A percentile compares a stretch with the other conserved stretches of the same genome.
These are phyloP conservation scores for Dittrichia graveolens DNA, from an alignment of 129 eudicot species.

Conservation along the genomic window DNA sequence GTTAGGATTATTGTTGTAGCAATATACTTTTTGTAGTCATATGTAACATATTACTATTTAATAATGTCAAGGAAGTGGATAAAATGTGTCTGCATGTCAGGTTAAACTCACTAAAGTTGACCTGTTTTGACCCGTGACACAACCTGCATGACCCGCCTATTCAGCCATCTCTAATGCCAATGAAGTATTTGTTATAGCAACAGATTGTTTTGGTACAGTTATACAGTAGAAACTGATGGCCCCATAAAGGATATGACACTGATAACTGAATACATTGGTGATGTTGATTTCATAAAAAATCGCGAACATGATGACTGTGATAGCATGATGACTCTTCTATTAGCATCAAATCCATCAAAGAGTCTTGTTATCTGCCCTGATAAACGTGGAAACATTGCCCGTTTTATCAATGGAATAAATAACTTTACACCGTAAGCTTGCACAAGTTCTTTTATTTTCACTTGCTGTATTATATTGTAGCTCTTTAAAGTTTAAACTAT, in stretches of 20 bases:
- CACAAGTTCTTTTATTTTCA: conserved; percentile 11
- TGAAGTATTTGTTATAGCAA: conserved; percentile 10
- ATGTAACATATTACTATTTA: background rate
- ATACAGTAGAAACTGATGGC: conserved; percentile 81
- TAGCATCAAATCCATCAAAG: conserved; percentile 57
- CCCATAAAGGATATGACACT: conserved; percentile 84
- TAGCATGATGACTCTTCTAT: conserved; percentile 94
- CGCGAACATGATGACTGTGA: conserved; percentile 86
- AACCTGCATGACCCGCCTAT: conserved; percentile 3
- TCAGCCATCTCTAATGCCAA: conserved; percentile 13
- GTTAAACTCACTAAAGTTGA: background rate
- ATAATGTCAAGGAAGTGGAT: conserved; percentile 5
- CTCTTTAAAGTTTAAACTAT: conserved; percentile 18
- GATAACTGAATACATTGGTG: conserved; percentile 67
- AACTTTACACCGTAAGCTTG: conserved; percentile 70
- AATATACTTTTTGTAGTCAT: background rate
- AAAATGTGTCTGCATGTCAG: background rate
- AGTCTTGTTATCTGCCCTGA: conserved; percentile 92
- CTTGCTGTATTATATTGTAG: background rate
- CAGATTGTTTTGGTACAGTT: conserved; percentile 46
- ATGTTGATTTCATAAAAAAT: conserved; percentile 83
- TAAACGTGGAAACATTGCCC: conserved; percentile 88
- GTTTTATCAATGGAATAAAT: conserved; percentile 86
- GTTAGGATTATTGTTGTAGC: background rate
- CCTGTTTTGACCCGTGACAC: conserved; percentile 13